phyloP scores from a whole-genome alignment of 1,284 basidiomycete genomes.

The Sanguinoderma infundibulare region DNA sequence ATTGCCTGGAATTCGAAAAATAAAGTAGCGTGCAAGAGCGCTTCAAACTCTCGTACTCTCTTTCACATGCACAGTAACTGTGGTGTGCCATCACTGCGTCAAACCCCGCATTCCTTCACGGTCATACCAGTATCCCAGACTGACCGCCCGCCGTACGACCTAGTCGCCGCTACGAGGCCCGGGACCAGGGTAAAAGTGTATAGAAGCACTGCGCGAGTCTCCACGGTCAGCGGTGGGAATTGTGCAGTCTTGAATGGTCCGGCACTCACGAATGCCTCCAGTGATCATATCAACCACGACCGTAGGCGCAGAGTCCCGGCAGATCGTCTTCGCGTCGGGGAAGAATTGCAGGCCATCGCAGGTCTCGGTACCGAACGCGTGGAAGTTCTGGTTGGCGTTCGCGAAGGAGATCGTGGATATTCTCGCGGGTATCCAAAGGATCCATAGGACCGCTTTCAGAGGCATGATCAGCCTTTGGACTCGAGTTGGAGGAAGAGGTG shows the following conservation, averaged over 20 bases:
- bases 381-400: not conserved
- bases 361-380: not conserved
- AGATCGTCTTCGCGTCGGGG: constrained; percentile 8
- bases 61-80: no score
- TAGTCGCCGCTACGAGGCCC: not conserved
- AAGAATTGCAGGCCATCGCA: constrained; percentile 1
- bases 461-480: not conserved
- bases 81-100: not conserved
- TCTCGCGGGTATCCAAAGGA: constrained; percentile 15
- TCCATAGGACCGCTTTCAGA: not conserved
- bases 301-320: constrained; percentile 9
- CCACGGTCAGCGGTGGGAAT: not conserved
- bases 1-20: not conserved
- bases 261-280: constrained; percentile 8
- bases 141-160: not conserved
- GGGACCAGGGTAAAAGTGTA: not conserved
- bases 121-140: not conserved
- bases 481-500: not conserved
- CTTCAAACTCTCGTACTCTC: no score
- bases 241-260: not conserved
- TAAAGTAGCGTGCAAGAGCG: not conserved
- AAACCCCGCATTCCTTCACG: not conserved
- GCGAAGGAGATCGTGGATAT: constrained; percentile 9
- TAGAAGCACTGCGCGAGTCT: not conserved
- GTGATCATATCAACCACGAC: constrained; percentile 10